Conservation (phyloP, 2,329 filamentous ascomycete species). For the Aspergillus puulaauensis region DNA sequence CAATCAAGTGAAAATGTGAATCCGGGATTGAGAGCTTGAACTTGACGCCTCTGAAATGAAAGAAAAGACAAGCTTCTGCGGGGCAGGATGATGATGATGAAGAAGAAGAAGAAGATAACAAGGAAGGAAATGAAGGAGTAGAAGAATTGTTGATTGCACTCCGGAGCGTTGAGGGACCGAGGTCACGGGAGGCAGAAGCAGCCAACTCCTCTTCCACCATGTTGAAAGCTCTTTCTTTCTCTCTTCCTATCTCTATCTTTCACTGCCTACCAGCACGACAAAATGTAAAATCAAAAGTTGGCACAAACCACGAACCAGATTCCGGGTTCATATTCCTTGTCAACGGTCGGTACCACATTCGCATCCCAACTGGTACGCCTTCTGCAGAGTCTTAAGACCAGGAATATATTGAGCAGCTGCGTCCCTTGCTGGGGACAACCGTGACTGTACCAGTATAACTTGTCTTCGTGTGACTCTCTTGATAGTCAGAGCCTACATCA, state of each 20-base stretch:
- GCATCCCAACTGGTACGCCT: constrained; percentile 1
- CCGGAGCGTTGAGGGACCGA: constrained; percentile 1
- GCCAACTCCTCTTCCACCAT: constrained; percentile 10
- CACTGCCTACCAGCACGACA: background rate
- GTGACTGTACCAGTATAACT: background rate
- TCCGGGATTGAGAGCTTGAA: constrained; percentile 7
- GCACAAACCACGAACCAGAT: background rate
- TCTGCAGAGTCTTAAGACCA: background rate
- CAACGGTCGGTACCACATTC: constrained; percentile 1
- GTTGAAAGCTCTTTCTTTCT: background rate
- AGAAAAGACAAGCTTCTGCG: background rate
- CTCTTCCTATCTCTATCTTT: background rate
- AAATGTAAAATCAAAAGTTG: background rate
- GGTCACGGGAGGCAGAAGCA: constrained; percentile 8
- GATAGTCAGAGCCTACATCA: background rate
- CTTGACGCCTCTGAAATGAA: background rate
- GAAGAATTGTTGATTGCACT: background rate
- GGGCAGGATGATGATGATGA: background rate
- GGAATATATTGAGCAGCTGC: background rate
- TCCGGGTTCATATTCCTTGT: background rate
- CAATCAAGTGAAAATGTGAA: background rate
- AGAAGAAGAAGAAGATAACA: constrained; percentile 1
- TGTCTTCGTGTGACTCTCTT: background rate
- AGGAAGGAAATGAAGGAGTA: background rate
- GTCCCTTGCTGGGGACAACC: background rate